Evolutionary conservation across 148 eudicot species (phyloP).

Genomic region (Rhododendron simsii): DNA sequence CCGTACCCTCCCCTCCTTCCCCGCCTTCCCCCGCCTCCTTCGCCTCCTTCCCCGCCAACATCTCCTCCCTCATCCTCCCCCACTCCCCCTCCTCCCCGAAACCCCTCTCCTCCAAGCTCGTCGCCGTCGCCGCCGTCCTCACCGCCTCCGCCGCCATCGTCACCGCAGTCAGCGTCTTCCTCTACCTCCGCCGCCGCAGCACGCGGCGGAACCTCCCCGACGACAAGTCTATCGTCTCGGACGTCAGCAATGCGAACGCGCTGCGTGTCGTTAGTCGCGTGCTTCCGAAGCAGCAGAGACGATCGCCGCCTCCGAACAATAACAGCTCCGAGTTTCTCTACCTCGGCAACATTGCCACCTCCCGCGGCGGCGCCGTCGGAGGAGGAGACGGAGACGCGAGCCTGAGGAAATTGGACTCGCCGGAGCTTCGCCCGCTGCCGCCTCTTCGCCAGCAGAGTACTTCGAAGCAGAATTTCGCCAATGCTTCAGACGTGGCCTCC

Average conservation of each 20-base stretch:
- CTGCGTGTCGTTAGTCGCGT: constrained; percentile 14
- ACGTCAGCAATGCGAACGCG: neutral
- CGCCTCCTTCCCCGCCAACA: constrained; percentile 84
- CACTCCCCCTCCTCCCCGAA: constrained; percentile 51
- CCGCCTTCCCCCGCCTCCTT: constrained; percentile 32
- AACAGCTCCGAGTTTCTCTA: constrained; percentile 84
- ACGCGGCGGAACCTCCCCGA: constrained; percentile 12
- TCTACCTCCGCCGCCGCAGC: constrained; percentile 50
- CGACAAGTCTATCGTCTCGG: constrained; percentile 30
- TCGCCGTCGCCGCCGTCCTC: constrained; percentile 50
- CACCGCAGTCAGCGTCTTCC: constrained; percentile 44
- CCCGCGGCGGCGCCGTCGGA: constrained; percentile 22
- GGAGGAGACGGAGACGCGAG: neutral
- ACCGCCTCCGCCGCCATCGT: constrained; percentile 46
- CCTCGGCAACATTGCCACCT: constrained; percentile 58
- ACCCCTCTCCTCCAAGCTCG: constrained; percentile 44
- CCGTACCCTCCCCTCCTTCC: constrained; percentile 37
- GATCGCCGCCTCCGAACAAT: constrained; percentile 54
- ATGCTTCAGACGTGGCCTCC: constrained; percentile 34
- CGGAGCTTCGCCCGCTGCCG: constrained; percentile 90
- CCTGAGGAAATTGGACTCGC: constrained; percentile 61
- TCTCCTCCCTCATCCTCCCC: constrained; percentile 62
- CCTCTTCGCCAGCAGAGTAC: constrained; percentile 40
- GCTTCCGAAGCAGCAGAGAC: constrained; percentile 32
- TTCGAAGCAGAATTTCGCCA: neutral